Evolutionary conservation across 148 eudicot genomes (phyloP).

Genomic region (Nyssa sinensis): DNA sequence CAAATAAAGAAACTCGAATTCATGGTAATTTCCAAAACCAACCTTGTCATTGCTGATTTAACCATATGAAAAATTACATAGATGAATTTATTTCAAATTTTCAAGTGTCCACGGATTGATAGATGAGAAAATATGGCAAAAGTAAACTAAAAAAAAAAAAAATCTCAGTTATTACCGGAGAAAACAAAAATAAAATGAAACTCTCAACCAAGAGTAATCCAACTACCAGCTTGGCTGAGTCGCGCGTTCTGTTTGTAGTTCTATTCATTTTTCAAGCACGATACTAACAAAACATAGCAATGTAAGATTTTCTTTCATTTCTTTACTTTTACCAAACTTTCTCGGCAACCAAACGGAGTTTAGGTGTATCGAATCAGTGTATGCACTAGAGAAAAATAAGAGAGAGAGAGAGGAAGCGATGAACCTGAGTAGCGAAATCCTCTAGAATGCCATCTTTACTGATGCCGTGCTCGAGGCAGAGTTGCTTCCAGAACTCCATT

Average conservation of each 20-base stretch:
- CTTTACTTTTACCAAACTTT: not conserved
- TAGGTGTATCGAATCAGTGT: not conserved
- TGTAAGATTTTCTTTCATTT: not conserved
- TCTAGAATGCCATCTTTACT: constrained; percentile 93
- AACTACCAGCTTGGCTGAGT: not conserved
- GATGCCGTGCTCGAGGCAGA: constrained; percentile 91
- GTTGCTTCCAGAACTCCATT: constrained; percentile 98
- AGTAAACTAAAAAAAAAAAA: not conserved
- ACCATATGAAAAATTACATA: too few species aligned
- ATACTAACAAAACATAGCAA: not conserved
- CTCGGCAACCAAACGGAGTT: not conserved
- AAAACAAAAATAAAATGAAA: not conserved
- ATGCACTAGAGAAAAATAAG: not conserved
- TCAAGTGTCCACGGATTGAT: not conserved
- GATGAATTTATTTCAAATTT: too few species aligned
- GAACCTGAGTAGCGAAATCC: constrained; percentile 93
- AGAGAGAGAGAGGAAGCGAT: not conserved
- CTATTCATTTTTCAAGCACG: not conserved
- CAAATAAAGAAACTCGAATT: too few species aligned
- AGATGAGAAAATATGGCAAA: not conserved
- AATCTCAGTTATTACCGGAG: not conserved
- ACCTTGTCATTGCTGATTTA: not conserved
- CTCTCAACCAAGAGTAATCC: not conserved
- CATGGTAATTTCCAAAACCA: too few species aligned
- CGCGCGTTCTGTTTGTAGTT: not conserved